A percentile compares a stretch with the other conserved stretches of the same genome.
phyloP scores from a whole-genome alignment of 805 yeast species.

The Kazachstania kunashirensis region DNA sequence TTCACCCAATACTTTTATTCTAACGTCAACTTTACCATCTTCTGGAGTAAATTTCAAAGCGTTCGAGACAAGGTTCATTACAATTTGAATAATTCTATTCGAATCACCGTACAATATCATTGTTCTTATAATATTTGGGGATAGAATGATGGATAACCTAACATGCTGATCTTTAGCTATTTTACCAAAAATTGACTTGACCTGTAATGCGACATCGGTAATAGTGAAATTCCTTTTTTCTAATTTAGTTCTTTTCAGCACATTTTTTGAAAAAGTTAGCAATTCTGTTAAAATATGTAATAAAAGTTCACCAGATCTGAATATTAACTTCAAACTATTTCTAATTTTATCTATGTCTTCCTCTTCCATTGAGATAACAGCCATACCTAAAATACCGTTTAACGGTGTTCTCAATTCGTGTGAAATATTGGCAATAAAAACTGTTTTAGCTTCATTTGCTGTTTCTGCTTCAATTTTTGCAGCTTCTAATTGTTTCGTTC shows the following conservation, averaged over 20 bases:
- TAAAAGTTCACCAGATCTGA: conserved; percentile 83
- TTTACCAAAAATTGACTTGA: conserved; percentile 75
- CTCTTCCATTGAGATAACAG: conserved; percentile 88
- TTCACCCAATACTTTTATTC: conserved; percentile 56
- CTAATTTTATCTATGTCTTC: conserved; percentile 56
- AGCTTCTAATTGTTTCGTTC: conserved; percentile 82
- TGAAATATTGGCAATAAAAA: conserved; percentile 83
- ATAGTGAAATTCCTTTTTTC: conserved; percentile 77
- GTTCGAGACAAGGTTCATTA: conserved; percentile 87
- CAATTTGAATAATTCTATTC: conserved; percentile 80
- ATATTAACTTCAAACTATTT: conserved; percentile 69
- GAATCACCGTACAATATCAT: conserved; percentile 79
- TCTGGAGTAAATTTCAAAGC: conserved; percentile 87
- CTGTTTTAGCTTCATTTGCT: conserved; percentile 95
- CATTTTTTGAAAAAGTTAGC: conserved; percentile 82
- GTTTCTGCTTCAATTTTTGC: conserved; percentile 85
- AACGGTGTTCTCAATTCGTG: conserved; percentile 93
- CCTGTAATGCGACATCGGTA: conserved; percentile 73
- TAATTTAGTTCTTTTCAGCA: conserved; percentile 68
- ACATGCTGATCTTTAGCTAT: conserved; percentile 72
- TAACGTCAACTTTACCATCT: conserved; percentile 68
- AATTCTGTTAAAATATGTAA: conserved; percentile 85
- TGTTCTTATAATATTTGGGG: conserved; percentile 50
- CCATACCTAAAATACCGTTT: conserved; percentile 93
- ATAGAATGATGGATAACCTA: conserved; percentile 48